Evolutionary conservation across 805 yeast species (phyloP).

Genomic region (Ogataea henricii): DNA sequence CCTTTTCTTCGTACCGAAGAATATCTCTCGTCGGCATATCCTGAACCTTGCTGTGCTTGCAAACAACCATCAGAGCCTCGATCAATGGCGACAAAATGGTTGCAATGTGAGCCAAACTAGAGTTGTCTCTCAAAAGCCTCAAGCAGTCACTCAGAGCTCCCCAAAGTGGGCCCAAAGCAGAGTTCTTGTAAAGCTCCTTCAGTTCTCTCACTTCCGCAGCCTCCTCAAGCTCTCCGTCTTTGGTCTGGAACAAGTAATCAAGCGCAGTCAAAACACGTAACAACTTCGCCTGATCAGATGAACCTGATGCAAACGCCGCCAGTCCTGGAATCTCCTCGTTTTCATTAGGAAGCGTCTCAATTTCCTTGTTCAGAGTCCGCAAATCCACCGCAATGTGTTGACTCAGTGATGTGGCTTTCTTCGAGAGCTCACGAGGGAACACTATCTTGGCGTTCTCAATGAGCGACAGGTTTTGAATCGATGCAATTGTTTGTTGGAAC

Average conservation of each 20-base stretch:
- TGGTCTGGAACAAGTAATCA: slow-evolving; percentile 70
- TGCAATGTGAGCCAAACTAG: slow-evolving; percentile 62
- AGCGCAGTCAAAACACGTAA: slow-evolving; percentile 83
- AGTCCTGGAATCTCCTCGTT: slow-evolving; percentile 52
- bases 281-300: slow-evolving; percentile 88
- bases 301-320: slow-evolving; percentile 70
- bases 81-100: slow-evolving; percentile 82
- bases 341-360: slow-evolving; percentile 37
- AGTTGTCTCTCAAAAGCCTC: slow-evolving; percentile 59
- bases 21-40: slow-evolving; percentile 56
- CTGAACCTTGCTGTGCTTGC: slow-evolving; percentile 75
- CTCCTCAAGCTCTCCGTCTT: slow-evolving; percentile 32
- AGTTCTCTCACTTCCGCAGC: slow-evolving; percentile 48
- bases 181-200: slow-evolving; percentile 60
- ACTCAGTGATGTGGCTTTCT: slow-evolving; percentile 62
- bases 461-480: slow-evolving; percentile 73
- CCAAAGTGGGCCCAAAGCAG: slow-evolving; percentile 82
- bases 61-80: slow-evolving; percentile 94
- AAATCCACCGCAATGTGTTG: slow-evolving; percentile 56
- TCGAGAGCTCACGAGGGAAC: slow-evolving; percentile 68
- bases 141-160: slow-evolving; percentile 76
- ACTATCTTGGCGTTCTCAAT: slow-evolving; percentile 61
- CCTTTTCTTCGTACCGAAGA: slow-evolving; percentile 60
- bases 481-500: slow-evolving; percentile 78
- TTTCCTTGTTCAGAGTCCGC: slow-evolving; percentile 46